Evolutionary conservation across 768 basidiomycete species (phyloP).

Genomic region (Russula sp.): DNA sequence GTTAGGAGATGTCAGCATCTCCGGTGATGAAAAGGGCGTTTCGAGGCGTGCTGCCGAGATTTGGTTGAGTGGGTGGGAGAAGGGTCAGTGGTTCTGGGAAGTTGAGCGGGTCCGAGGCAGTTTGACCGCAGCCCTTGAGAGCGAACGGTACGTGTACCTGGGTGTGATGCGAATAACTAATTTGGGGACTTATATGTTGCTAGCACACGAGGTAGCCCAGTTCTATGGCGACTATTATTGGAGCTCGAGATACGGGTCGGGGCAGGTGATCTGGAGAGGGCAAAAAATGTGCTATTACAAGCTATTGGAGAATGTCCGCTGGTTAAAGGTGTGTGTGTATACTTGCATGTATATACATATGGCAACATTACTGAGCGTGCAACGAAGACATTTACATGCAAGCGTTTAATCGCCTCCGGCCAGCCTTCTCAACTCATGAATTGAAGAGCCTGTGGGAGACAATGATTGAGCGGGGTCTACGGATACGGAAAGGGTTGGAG

Average conservation of each 20-base stretch:
- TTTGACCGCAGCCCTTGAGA: constrained; percentile 53
- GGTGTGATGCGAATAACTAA: not conserved
- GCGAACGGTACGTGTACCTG: constrained; percentile 48
- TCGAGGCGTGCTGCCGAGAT: constrained; percentile 57
- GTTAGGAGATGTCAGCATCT: constrained; percentile 42
- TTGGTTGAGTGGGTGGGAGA: constrained; percentile 78
- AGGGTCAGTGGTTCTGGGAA: constrained; percentile 61
- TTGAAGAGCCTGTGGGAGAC: constrained; percentile 55
- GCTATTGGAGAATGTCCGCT: constrained; percentile 71
- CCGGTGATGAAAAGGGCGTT: constrained; percentile 45
- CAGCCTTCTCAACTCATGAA: constrained; percentile 53
- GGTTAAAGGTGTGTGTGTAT: constrained; percentile 56
- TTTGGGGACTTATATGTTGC: not conserved
- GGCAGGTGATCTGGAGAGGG: constrained; percentile 46
- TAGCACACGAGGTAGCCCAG: constrained; percentile 59
- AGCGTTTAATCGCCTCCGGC: constrained; percentile 65
- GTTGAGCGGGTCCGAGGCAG: constrained; percentile 62
- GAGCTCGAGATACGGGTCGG: constrained; percentile 61
- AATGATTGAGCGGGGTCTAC: constrained; percentile 70
- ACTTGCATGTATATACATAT: constrained; percentile 10
- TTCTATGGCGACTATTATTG: constrained; percentile 66
- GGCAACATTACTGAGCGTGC: constrained; percentile 13
- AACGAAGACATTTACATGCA: constrained; percentile 63
- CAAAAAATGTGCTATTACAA: constrained; percentile 66
- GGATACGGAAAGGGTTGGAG: constrained; percentile 56